Percentiles rank a stretch among this genome's conserved stretches.
Conservation (phyloP, 192 early-diverging fungal genomes). For the Jimgerdemannia lactiflua region DNA sequence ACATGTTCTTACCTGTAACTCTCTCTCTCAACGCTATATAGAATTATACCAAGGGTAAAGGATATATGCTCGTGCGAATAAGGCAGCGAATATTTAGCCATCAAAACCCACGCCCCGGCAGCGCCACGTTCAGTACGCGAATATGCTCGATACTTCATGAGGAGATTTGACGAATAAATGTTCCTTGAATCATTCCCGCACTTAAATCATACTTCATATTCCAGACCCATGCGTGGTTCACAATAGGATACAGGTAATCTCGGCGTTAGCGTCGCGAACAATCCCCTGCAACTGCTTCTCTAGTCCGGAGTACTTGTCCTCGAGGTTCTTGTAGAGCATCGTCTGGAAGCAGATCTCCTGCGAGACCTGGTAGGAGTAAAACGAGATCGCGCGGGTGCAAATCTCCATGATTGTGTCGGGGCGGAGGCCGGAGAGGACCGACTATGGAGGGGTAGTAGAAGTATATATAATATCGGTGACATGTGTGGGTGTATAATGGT, state of each 20-base stretch:
- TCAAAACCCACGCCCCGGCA: too few relatives aligned
- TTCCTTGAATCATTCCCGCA: too few relatives aligned
- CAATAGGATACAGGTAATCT: neutral
- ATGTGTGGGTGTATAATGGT: neutral
- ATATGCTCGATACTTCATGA: too few relatives aligned
- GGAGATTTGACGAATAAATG: too few relatives aligned
- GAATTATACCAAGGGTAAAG: neutral
- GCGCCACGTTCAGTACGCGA: too few relatives aligned
- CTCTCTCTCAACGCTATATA: slow-evolving; percentile 21
- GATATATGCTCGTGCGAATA: neutral
- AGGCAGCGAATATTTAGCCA: too few relatives aligned
- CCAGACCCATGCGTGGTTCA: neutral
- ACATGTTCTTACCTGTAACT: slow-evolving; percentile 4
- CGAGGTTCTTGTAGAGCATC: slow-evolving; percentile 29
- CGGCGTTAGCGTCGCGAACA: slow-evolving; percentile 24
- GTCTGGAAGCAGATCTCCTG: slow-evolving; percentile 49
- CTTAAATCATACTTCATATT: neutral
- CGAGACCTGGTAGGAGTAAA: slow-evolving; percentile 64
- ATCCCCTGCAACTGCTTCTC: slow-evolving; percentile 33
- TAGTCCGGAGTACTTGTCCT: slow-evolving; percentile 27
- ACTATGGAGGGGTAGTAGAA: slow-evolving; percentile 18
- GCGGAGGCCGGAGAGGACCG: slow-evolving; percentile 62
- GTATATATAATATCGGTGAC: neutral
- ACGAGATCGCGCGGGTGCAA: slow-evolving; percentile 57
- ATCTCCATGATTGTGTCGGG: slow-evolving; percentile 64